Evolutionary conservation across 176 grass and related monocot species (phyloP), one percentile per base, ranked within the genome.

Genomic region (Oryza officinalis): DNA sequence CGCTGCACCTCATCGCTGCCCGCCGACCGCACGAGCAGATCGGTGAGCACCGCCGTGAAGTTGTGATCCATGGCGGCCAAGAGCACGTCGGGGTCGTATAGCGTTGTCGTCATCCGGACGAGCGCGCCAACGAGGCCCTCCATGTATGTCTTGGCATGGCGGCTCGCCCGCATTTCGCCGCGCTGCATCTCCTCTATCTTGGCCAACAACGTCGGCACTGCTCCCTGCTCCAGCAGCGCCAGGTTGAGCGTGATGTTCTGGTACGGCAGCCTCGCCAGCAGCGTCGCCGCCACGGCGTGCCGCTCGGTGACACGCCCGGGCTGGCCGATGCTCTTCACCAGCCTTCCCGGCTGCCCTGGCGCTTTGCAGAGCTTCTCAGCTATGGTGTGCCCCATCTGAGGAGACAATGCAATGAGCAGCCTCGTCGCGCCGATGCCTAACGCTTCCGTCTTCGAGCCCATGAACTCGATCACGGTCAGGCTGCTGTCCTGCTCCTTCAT

Each of bases 1-100:
- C 86, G 78, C 87, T 96, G 93, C 38, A 94, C 88, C 86, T 96
- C 93, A 10, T 95, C 90, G 31, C 91, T 94, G 49, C 91, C 85
- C 0, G 71, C 54, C 1, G 91, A 80, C 27, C 89, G 83, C 37
- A 91, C 75, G 0, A 99, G 83, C 43, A 98, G 88, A 9, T 92
- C 91, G 0, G 87, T 77, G 57, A 99, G 87, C 69, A 94, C 81
- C 17, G 84, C 80, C 14, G 92, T 86, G 69, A 99, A 77, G 73
- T 87, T 85, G 44, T 85, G 75, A 44, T 90, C 93, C 77, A 89
- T 87, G 46, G 92, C 89, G 31, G 81, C 80, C 28, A 49, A 7
- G 54, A 96, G 67, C 76, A 99, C 89, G 18, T 96, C 97, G 1
- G 40, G 81, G 4, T 99, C 93, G 13, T 90, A 79, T 25, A 96